Percentiles rank a stretch among this genome's conserved stretches.
Evolutionary conservation across 352 stramenopile genomes (phyloP).

Genomic region (Globisporangium heterothallicum): DNA sequence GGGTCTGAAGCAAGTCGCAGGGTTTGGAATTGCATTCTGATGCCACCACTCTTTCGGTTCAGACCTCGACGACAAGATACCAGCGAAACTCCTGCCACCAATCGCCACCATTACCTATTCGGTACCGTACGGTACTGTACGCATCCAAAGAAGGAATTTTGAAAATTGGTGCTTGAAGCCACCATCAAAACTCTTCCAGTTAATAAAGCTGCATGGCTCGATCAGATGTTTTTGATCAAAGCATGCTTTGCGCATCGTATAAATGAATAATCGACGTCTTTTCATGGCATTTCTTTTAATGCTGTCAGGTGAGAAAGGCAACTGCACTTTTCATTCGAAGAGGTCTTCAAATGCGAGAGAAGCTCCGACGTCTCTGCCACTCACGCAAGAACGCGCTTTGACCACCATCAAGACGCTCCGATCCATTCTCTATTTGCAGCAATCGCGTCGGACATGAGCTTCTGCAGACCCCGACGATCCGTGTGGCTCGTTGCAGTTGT

Average conservation of each 20-base stretch:
- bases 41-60: background rate
- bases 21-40: background rate
- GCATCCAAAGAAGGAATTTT: constrained; percentile 1
- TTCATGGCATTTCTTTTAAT: constrained; percentile 4
- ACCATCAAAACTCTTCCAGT: background rate
- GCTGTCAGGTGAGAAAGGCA: background rate
- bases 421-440: background rate
- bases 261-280: background rate
- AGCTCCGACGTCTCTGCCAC: no score
- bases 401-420: background rate
- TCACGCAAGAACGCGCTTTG: background rate
- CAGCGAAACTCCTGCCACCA: background rate
- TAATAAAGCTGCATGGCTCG: background rate
- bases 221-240: background rate
- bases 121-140: constrained; percentile 7
- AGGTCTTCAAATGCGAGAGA: background rate
- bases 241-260: no score
- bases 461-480: background rate
- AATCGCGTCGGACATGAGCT: background rate
- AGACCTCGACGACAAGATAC: background rate
- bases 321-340: background rate
- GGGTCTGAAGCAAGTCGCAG: background rate
- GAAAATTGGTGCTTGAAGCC: constrained; percentile 1
- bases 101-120: background rate
- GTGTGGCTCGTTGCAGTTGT: background rate